Conservation (phyloP, 768 basidiomycete species). For the Xerocomellus amylosporus region DNA sequence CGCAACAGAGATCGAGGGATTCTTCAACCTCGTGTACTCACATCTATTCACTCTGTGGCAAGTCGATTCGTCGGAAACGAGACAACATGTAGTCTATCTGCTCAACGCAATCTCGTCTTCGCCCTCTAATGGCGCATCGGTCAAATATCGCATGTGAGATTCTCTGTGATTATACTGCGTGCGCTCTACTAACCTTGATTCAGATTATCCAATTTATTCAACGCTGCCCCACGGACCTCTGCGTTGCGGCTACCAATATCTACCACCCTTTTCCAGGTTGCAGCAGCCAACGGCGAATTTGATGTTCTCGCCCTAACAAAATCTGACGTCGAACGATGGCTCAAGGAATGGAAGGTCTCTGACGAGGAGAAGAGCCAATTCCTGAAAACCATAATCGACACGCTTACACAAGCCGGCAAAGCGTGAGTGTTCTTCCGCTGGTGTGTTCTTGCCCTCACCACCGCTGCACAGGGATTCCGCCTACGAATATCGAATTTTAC, state of each 20-base stretch:
- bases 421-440: slow-evolving; percentile 46
- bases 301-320: slow-evolving; percentile 58
- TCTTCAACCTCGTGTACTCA: slow-evolving; percentile 79
- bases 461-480: slow-evolving; percentile 45
- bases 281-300: slow-evolving; percentile 59
- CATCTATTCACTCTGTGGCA: slow-evolving; percentile 65
- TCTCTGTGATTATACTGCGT: neutral
- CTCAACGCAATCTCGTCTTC: slow-evolving; percentile 55
- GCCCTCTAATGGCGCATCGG: slow-evolving; percentile 47
- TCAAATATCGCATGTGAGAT: slow-evolving; percentile 73
- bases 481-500: slow-evolving; percentile 63
- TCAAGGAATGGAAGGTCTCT: slow-evolving; percentile 70
- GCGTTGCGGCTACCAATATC: slow-evolving; percentile 63
- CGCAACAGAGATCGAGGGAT: slow-evolving; percentile 73
- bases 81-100: slow-evolving; percentile 47
- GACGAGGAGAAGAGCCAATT: slow-evolving; percentile 62
- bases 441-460: neutral
- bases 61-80: slow-evolving; percentile 52
- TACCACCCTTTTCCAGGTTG: slow-evolving; percentile 56
- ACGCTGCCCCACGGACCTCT: slow-evolving; percentile 66
- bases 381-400: slow-evolving; percentile 59
- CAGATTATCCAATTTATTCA: slow-evolving; percentile 82
- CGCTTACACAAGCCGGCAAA: slow-evolving; percentile 55
- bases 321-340: slow-evolving; percentile 69
- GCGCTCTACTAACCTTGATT: slow-evolving; percentile 5